Evolutionary conservation across 371 early-diverging fungal genomes (phyloP).

Genomic region (Mucor circinelloides): DNA sequence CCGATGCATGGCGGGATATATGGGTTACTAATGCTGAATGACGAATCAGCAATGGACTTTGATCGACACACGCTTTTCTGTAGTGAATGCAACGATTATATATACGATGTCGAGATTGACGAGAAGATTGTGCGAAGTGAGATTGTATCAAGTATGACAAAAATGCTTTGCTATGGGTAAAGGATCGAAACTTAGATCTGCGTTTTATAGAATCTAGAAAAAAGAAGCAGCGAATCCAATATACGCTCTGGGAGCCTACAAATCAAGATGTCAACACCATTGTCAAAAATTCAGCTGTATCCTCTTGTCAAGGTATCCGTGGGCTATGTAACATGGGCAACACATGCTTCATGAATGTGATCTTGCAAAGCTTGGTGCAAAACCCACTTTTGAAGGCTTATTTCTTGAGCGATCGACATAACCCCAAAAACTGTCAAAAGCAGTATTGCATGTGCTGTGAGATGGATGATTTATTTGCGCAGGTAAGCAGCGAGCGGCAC

Average conservation of each 20-base stretch:
- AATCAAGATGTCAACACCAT: conserved; percentile 58
- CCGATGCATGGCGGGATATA: not conserved
- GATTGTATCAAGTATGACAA: conserved; percentile 36
- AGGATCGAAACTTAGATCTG: not conserved
- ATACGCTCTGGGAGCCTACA: conserved; percentile 36
- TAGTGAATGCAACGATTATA: conserved; percentile 80
- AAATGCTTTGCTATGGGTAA: not conserved
- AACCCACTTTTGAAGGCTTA: conserved; percentile 88
- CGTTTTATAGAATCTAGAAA: conserved; percentile 20
- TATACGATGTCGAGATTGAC: conserved; percentile 82
- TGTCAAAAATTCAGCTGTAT: conserved; percentile 45
- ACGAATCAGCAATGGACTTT: conserved; percentile 37
- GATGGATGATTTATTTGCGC: conserved; percentile 78
- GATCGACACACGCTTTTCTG: conserved; percentile 52
- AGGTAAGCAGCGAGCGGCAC: conserved; percentile 38
- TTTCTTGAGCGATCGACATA: conserved; percentile 88
- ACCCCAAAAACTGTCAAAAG: conserved; percentile 62
- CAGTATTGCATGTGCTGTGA: conserved; percentile 92
- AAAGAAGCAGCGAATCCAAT: conserved; percentile 30
- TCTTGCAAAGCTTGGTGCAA: conserved; percentile 90
- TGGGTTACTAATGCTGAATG: not conserved
- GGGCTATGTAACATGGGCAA: conserved; percentile 93
- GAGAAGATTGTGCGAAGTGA: conserved; percentile 60
- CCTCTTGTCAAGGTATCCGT: conserved; percentile 75
- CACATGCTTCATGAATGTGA: conserved; percentile 95